phyloP scores from a whole-genome alignment of 768 basidiomycete species.

The Suillus weaverae region DNA sequence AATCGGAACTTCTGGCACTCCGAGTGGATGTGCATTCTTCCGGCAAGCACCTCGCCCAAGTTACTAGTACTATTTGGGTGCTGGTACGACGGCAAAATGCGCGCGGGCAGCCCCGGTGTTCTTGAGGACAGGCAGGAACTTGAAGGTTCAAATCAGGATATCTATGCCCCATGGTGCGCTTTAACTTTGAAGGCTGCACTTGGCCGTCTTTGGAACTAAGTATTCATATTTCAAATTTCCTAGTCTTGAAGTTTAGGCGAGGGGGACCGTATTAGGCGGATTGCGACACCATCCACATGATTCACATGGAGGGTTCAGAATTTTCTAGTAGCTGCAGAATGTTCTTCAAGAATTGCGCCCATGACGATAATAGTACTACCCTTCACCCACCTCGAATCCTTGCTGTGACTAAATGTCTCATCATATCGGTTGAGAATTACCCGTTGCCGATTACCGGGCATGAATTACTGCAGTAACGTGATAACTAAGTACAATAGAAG shows the following conservation, averaged over 20 bases:
- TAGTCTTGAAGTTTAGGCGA: neutral
- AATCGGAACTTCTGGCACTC: neutral
- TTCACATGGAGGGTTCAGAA: neutral
- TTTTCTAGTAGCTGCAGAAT: neutral
- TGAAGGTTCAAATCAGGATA: neutral
- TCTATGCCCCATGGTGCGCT: neutral
- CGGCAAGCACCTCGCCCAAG: neutral
- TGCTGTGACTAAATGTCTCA: neutral
- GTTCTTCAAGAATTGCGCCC: neutral
- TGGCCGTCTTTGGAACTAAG: neutral
- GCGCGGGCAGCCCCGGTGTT: neutral
- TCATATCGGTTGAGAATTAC: neutral
- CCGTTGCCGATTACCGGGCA: neutral
- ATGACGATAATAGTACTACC: neutral
- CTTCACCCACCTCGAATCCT: neutral
- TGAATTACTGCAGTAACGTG: neutral
- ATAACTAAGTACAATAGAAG: neutral
- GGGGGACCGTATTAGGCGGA: neutral
- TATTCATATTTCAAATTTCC: neutral
- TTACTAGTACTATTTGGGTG: neutral
- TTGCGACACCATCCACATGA: neutral
- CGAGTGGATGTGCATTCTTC: neutral
- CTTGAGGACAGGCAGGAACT: neutral
- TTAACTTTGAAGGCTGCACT: neutral
- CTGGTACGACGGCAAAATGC: neutral